Evolutionary conservation across 2,329 filamentous ascomycete species (phyloP), one percentile per base, ranked within the genome.

Genomic region (Ascochyta fabae): DNA sequence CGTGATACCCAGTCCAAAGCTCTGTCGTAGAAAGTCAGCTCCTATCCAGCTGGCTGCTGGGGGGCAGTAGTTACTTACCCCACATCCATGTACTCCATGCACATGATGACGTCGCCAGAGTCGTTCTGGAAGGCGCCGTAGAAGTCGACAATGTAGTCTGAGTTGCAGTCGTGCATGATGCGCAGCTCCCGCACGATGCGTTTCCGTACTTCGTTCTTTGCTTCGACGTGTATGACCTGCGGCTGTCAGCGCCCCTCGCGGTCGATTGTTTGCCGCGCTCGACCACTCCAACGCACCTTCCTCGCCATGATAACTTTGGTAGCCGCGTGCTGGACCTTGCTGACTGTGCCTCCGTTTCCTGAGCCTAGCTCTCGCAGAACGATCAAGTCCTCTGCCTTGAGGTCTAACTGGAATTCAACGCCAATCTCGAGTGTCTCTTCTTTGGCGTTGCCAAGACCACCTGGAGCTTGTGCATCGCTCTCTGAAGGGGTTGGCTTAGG

Each of bases 41-140:
- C 10, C 29, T 52, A 22, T 39, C n/a, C 36, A 26, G 16, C 27
- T 19, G 23, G 53, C 48, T 16, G 35, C 16, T 51, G n/a, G 42
- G 34, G 33, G 51, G 40, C 41, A 39, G 40, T 8, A 33, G 42
- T 9, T 80, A 15, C 91, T 78, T 84, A 98, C 95, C 95, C 95
- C 74, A 94, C 92, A 78, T 99, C 95, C 92, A 96, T 96, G 75
- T 99, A 98, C 77, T 99, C 95, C 95, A 99, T 99, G 77, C 95
- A 99, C 88, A 99, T 94, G 67, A 98, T 96, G 56, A 99, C 96
- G 79, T 99, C 95, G 73, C 96, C 94, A 59, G 92, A 92, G 72
- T 96, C 91, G 74, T 96, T 98, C 71, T 98, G 85, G 73, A 98
- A 99, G 34, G 95, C 95, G 58, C 95, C 95, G 72, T 98, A 98